Evolutionary conservation across 2,329 filamentous ascomycete genomes (phyloP), one percentile per base, ranked within the genome.

Genomic region (Calonectria hawksworthii): DNA sequence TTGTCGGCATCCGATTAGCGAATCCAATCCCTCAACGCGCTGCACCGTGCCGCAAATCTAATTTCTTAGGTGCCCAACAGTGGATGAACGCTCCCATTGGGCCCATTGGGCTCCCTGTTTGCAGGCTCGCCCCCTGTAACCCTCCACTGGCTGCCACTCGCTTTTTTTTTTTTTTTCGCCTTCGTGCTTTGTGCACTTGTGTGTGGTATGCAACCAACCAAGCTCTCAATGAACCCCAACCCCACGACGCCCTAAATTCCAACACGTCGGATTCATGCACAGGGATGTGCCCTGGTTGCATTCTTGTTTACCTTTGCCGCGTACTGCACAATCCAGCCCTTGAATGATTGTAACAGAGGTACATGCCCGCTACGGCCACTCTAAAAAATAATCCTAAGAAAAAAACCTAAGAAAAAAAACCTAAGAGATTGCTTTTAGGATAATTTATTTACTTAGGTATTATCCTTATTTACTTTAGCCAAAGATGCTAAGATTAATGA

Each of bases 1-100:
- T 73, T 66, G 63, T 59, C 59, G 66, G 59, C 54, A 47, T n/a
- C 50, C 38, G 72, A 74, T 70, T 73, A 73, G 66, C 67, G 72
- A 65, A 64, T 23, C 32, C 63, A 56, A 34, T 66, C 68, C 68
- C 36, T 18, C 38, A 69, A 26, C 23, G 26, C 54, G 23, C 34
- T 61, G 32, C 67, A 23, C 44, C 34, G 51, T 30, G 32, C 32
- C 50, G 67, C 38, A 65, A 69, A 47, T 61, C 47, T 34, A 66
- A 70, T 51, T 70, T 69, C 59, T 47, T 52, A 16, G 71, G 50
- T 70, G 66, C 71, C 71, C 56, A 73, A 69, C 71, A 38, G 69
- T 71, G 61, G 61, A 47, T 50, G 59, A 71, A 26, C 50, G 9
- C 71, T 56, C 59, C 26, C 32, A 54, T 61, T 70, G 56, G 69